Percentiles rank a stretch among this genome's conserved stretches.
Conservation (phyloP, 305 asterid genomes). For the Galium porrigens region DNA sequence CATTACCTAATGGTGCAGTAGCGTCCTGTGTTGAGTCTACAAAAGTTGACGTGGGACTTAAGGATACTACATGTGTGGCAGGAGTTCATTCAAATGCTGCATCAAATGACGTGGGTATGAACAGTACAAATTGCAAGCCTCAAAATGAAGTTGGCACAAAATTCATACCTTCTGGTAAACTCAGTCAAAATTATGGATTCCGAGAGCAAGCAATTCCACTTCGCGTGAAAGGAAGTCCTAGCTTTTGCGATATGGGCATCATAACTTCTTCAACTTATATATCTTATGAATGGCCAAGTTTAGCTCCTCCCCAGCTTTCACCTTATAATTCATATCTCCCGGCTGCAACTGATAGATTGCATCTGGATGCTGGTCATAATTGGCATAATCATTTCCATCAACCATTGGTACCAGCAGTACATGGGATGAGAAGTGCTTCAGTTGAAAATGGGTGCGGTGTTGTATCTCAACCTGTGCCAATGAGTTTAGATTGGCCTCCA, state of each 20-base stretch:
- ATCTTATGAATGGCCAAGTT: slow-evolving; percentile 92
- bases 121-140: slow-evolving; percentile 22
- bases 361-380: slow-evolving; percentile 88
- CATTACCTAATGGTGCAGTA: slow-evolving; percentile 12
- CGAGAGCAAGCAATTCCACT: slow-evolving; percentile 28
- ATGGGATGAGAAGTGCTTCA: slow-evolving; percentile 52
- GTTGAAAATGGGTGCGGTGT: slow-evolving; percentile 56
- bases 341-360: slow-evolving; percentile 87
- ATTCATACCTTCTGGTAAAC: slow-evolving; percentile 29
- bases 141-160: slow-evolving; percentile 17
- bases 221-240: slow-evolving; percentile 36
- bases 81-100: slow-evolving; percentile 27
- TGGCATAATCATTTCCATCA: slow-evolving; percentile 75
- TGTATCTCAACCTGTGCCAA: slow-evolving; percentile 50
- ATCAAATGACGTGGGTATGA: slow-evolving; percentile 17
- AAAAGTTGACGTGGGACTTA: slow-evolving; percentile 24
- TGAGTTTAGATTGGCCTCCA: slow-evolving; percentile 93
- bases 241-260: slow-evolving; percentile 53
- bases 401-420: slow-evolving; percentile 58
- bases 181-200: slow-evolving; percentile 30
- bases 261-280: slow-evolving; percentile 46
- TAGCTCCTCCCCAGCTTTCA: slow-evolving; percentile 49
- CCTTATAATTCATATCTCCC: slow-evolving; percentile 53
- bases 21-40: slow-evolving; percentile 20
- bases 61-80: slow-evolving; percentile 27